Conservation (phyloP, 257 asterid genomes). For the Ligustrum vulgare region DNA sequence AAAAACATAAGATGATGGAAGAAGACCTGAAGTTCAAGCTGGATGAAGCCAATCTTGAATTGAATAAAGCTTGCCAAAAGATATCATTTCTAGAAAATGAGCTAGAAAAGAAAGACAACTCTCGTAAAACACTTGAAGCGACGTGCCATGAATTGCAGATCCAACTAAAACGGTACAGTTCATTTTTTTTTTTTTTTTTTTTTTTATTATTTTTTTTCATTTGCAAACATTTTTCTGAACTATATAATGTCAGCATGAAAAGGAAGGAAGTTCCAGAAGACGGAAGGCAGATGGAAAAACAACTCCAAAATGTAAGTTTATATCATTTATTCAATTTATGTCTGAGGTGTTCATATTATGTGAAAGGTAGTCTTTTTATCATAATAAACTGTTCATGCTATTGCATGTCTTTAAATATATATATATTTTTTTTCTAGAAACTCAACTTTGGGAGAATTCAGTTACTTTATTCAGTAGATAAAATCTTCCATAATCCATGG, state of each 20-base stretch:
- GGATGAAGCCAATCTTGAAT: slow-evolving; percentile 40
- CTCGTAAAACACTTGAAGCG: slow-evolving; percentile 30
- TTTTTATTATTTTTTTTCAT: background rate
- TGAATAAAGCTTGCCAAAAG: slow-evolving; percentile 37
- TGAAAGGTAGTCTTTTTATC: background rate
- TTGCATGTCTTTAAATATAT: background rate
- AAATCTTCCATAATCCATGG: background rate
- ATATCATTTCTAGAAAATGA: slow-evolving; percentile 37
- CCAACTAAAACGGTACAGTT: slow-evolving; percentile 50
- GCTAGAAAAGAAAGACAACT: slow-evolving; percentile 30
- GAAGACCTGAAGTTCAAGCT: slow-evolving; percentile 46
- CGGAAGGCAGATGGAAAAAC: slow-evolving; percentile 33
- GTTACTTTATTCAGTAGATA: background rate
- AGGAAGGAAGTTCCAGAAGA: slow-evolving; percentile 34
- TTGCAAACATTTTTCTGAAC: slow-evolving; percentile 27
- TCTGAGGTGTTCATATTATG: background rate
- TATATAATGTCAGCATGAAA: slow-evolving; percentile 39
- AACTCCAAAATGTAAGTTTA: slow-evolving; percentile 61
- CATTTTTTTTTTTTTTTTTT: background rate
- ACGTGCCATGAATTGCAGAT: slow-evolving; percentile 38
- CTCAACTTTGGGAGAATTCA: background rate
- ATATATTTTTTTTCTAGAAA: background rate
- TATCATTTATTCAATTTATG: background rate
- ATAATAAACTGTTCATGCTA: background rate
- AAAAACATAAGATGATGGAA: slow-evolving; percentile 33